These are phyloP conservation scores for Pseudoperonospora humuli DNA, from an alignment of 352 stramenopile genomes.

Conservation along the genomic window DNA sequence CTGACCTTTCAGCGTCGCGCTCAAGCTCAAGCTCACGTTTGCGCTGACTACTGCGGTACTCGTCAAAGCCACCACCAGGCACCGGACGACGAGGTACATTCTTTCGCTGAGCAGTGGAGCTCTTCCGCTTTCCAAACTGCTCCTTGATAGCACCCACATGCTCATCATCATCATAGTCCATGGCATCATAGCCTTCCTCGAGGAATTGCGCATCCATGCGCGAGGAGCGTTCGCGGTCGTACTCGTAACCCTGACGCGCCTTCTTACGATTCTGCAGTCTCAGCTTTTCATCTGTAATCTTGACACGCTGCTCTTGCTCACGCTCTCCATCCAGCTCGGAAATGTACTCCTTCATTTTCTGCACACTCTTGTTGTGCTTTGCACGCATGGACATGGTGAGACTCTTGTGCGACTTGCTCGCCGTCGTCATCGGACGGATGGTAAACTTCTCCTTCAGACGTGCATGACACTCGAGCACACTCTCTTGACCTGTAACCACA, in stretches of 20 bases:
- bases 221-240: constrained; percentile 58
- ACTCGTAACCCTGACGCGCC: constrained; percentile 70
- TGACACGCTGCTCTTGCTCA: constrained; percentile 77
- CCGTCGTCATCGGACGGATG: constrained; percentile 80
- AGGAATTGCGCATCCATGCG: constrained; percentile 82
- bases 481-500: constrained; percentile 56
- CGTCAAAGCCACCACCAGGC: constrained; percentile 65
- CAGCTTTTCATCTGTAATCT: constrained; percentile 80
- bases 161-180: constrained; percentile 80
- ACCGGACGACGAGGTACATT: constrained; percentile 34
- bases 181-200: constrained; percentile 65
- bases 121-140: constrained; percentile 62
- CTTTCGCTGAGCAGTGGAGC: constrained; percentile 18
- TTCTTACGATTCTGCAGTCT: constrained; percentile 83
- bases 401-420: constrained; percentile 81
- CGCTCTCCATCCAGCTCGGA: constrained; percentile 77
- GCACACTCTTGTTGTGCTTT: constrained; percentile 84
- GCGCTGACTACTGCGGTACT: constrained; percentile 56
- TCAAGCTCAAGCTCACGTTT: constrained; percentile 30
- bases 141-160: constrained; percentile 82
- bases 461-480: constrained; percentile 76
- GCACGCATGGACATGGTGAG: constrained; percentile 86
- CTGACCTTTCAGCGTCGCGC: constrained; percentile 53
- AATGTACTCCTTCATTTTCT: constrained; percentile 83
- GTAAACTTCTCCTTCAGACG: constrained; percentile 79